phyloP scores from a whole-genome alignment of 1,284 basidiomycete genomes.

The Ceratobasidium papillatum region DNA sequence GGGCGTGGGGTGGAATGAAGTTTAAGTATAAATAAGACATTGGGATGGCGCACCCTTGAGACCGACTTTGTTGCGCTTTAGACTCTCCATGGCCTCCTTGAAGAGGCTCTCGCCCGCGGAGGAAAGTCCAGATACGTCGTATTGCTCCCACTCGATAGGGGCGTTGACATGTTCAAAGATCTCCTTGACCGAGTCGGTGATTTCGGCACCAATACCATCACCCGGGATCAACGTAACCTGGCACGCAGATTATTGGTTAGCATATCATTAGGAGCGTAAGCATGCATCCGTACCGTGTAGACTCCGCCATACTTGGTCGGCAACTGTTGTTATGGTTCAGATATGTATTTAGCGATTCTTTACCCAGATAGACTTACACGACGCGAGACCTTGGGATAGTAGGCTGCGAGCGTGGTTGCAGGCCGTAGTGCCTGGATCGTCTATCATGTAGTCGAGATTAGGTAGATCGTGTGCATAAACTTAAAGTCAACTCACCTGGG shows the following conservation, averaged over 20 bases:
- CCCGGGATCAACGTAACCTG: constrained; percentile 91
- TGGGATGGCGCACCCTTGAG: constrained; percentile 81
- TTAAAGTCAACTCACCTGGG: not conserved
- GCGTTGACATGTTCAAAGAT: constrained; percentile 98
- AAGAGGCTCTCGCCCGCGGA: constrained; percentile 94
- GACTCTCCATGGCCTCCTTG: constrained; percentile 95
- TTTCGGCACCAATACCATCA: constrained; percentile 96
- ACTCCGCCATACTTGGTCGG: constrained; percentile 96
- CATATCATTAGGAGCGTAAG: not conserved
- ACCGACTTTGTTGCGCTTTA: constrained; percentile 97
- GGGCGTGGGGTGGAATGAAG: constrained; percentile 8
- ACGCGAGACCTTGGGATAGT: constrained; percentile 77
- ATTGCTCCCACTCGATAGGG: constrained; percentile 99
- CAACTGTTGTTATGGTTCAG: constrained; percentile 58
- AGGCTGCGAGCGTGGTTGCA: constrained; percentile 82
- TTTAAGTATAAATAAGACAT: constrained; percentile 26
- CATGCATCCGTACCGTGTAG: constrained; percentile 72
- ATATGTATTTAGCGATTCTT: not conserved
- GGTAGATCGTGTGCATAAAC: not conserved
- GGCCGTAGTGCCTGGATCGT: constrained; percentile 42
- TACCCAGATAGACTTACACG: constrained; percentile 59
- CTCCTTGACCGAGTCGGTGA: constrained; percentile 98
- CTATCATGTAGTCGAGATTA: constrained; percentile 10
- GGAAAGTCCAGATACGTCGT: constrained; percentile 96
- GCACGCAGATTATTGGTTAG: not conserved